Conservation (phyloP, 768 basidiomycete species). For the Kondoa subrosea region DNA sequence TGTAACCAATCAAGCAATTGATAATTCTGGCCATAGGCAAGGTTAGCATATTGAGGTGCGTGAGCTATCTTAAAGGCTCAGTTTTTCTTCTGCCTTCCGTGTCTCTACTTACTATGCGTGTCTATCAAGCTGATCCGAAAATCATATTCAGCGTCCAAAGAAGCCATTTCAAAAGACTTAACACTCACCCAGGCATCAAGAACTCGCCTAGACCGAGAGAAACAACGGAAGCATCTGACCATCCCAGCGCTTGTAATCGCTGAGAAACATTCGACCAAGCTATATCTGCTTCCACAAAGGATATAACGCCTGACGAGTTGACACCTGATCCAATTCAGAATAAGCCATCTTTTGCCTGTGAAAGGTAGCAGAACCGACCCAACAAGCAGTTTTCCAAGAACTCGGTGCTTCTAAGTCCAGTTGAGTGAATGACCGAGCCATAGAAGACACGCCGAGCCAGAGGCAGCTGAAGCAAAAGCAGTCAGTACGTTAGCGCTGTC, state of each 20-base stretch:
- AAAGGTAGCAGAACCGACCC: too few species aligned
- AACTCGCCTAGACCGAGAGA: conserved; percentile 20
- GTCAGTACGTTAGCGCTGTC: too few species aligned
- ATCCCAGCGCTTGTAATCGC: conserved; percentile 9
- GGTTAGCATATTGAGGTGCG: conserved; percentile 24
- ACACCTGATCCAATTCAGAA: too few species aligned
- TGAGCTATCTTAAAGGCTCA: too few species aligned
- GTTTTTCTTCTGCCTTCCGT: too few species aligned
- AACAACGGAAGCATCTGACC: conserved; percentile 3
- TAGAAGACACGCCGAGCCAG: conserved; percentile 15
- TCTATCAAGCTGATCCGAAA: conserved; percentile 22
- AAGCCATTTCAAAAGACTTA: background rate
- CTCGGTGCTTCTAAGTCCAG: conserved; percentile 22
- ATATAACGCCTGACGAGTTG: conserved; percentile 23
- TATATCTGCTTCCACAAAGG: conserved; percentile 21
- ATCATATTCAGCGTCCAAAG: background rate
- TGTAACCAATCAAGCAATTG: conserved; percentile 79
- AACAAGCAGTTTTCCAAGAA: conserved; percentile 22
- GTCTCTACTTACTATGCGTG: conserved; percentile 20
- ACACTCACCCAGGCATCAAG: conserved; percentile 24
- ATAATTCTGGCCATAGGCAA: conserved; percentile 49
- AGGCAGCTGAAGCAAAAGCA: too few species aligned
- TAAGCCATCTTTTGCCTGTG: too few species aligned
- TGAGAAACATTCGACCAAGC: conserved; percentile 1
- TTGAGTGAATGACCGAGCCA: conserved; percentile 22